Evolutionary conservation across 2,329 filamentous ascomycete genomes (phyloP).

Genomic region (Botrytis tulipae): DNA sequence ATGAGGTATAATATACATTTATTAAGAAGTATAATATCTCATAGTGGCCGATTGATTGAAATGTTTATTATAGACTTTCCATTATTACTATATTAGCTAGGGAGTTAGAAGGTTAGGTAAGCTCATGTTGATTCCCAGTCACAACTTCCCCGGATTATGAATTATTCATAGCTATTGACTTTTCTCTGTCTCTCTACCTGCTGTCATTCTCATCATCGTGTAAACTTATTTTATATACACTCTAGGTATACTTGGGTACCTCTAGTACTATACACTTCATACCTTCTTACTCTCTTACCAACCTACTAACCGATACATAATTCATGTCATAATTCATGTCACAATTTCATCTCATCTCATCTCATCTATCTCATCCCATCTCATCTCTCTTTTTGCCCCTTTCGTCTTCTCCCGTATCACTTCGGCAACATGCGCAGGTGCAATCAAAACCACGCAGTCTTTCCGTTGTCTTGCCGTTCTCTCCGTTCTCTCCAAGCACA

Average conservation of each 20-base stretch:
- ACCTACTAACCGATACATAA: no score
- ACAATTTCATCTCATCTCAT: not conserved
- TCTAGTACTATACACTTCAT: no score
- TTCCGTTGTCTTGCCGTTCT: not conserved
- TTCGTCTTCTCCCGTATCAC: not conserved
- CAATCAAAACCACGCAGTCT: not conserved
- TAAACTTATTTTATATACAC: not conserved
- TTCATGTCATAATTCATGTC: not conserved
- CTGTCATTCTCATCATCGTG: not conserved
- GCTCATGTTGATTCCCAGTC: not conserved
- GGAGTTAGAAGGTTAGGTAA: not conserved
- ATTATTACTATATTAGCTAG: not conserved
- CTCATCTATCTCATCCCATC: not conserved
- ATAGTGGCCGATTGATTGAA: not conserved
- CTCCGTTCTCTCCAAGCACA: not conserved
- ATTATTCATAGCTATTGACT: not conserved
- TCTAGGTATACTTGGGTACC: not conserved
- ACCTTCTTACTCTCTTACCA: no score
- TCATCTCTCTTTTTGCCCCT: not conserved
- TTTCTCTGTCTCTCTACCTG: not conserved
- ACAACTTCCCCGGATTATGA: not conserved
- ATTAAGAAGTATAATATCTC: not conserved
- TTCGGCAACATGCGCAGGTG: conserved; percentile 6
- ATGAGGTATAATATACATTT: no score
- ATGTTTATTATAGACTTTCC: not conserved